Evolutionary conservation across 768 basidiomycete species (phyloP), one percentile per base, ranked within the genome.

Genomic region (Mycena chlorophos): DNA sequence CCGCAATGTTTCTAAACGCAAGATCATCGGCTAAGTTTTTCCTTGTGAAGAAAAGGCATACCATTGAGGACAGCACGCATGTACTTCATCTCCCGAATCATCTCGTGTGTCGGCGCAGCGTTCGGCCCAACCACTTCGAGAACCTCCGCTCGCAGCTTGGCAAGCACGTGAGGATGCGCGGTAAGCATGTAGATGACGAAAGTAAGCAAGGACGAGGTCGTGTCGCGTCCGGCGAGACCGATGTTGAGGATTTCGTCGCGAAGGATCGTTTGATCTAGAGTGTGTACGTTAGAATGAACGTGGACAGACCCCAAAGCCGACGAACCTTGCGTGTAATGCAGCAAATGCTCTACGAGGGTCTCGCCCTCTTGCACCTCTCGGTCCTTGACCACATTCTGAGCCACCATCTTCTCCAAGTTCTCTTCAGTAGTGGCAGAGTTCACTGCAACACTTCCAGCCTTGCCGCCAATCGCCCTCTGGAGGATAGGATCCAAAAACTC

Each of bases 31-130:
- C 31, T 26, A 38, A n/a, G n/a, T 5, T 3, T 2, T 17, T 27
- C 54, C 31, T 29, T 19, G 8, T 52, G 72, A n/a, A 22, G 78
- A 3, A 25, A 26, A 10, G 3, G 42, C 55, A 12, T 26, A 56
- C 80, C 82, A 62, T 86, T 85, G 42, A 85, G 74, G 40, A 85
- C 78, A 2, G 84, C 83, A 22, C 82, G 69, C 54, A 85, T 63
- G 58, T 80, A 87, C 51, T 82, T 84, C 83, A 85, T 81, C 14
- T 77, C 74, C 19, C 78, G 72, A 56, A 86, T 73, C 39, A 82
- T 78, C 23, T 84, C 83, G 55, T 79, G 81, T 1, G 81, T 79
- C 0, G 84, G 84, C 2, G 74, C 57, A 13, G 74, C 65, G 2
- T 64, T 66, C 4, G 70, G 63, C 0, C 84, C 83, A 20, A 85